phyloP scores from a whole-genome alignment of 148 eudicot genomes.

The Rhododendron kiyosumense region DNA sequence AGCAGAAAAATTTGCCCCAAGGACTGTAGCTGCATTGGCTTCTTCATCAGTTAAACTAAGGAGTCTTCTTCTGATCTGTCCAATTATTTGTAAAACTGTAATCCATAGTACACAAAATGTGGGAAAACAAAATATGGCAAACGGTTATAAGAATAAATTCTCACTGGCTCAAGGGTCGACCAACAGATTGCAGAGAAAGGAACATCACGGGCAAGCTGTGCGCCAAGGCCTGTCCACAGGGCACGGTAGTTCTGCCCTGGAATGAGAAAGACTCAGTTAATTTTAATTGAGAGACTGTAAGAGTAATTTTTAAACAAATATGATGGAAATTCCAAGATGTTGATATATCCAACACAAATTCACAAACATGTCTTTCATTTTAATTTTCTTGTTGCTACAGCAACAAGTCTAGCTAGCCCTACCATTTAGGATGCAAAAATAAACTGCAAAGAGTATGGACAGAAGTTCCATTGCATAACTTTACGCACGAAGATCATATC shows the following conservation, averaged over 20 bases:
- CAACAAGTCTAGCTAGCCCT: neutral
- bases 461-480: neutral
- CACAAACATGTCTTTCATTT: neutral
- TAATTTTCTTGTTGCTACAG: neutral
- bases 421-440: neutral
- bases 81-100: neutral
- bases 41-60: conserved; percentile 51
- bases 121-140: neutral
- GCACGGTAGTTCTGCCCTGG: conserved; percentile 70
- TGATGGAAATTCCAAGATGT: neutral
- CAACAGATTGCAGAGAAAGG: conserved; percentile 95
- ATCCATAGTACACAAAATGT: neutral
- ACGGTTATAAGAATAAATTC: neutral
- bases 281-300: neutral
- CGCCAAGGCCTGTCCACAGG: conserved; percentile 94
- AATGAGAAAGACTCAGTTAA: neutral
- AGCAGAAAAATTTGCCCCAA: conserved; percentile 81
- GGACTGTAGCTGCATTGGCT: conserved; percentile 41
- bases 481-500: neutral
- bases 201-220: conserved; percentile 99
- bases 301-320: neutral
- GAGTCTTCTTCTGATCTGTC: conserved; percentile 66
- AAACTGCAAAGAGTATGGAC: neutral
- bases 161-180: conserved; percentile 93
- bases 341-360: neutral